Base-by-base conservation (phyloP, 2,329 filamentous ascomycete genomes). In the Chaetomium strumarium region DNA sequence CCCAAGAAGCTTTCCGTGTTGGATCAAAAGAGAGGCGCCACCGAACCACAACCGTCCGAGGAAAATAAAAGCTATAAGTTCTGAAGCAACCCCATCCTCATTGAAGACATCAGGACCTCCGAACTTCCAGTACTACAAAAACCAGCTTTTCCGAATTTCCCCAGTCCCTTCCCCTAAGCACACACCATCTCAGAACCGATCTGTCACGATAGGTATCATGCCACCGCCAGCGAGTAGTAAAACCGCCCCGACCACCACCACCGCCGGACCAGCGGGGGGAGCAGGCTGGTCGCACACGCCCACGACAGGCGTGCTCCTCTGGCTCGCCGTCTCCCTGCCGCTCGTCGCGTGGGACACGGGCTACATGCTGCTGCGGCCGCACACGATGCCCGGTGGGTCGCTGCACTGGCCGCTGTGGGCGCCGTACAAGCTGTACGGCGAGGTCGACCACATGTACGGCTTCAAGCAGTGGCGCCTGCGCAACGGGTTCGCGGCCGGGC, bases 361-460 rank as follows among this genome's bases (percentile, higher is more conserved):
- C 53, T 96, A 95, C 72, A 82, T 95, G 37, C 74, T 95, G 43
- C 73, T 88, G 49, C 87, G 90, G 17, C 90, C 90, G 30, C 80
- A 85, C 68, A 87, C 83, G 52, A 93, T 96, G 87, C 81, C 84
- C 0, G 88, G 88, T 60, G 90, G 90, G 14, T 70, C 69, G 43
- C 73, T 86, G 48, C 88, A 95, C 72, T 74, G 71, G 72, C 86
- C 87, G 1, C 62, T 95, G 39, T 96, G 81, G 79, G 72, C 71
- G 30, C 89, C 88, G 0, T 96, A 96, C 71, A 81, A 79, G 63
- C 80, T 95, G 1, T 95, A 96, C 72, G 88, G 85, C 52, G 73
- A 76, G 46, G 75, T 95, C 59, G 90, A 96, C 70, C 76, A 90
- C 67, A 76, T 92, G 31, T 96, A 96, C 72, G 89, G 90, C 38